These are phyloP conservation scores for Globisporangium heterothallicum DNA, from an alignment of 352 stramenopile genomes.

Conservation along the genomic window DNA sequence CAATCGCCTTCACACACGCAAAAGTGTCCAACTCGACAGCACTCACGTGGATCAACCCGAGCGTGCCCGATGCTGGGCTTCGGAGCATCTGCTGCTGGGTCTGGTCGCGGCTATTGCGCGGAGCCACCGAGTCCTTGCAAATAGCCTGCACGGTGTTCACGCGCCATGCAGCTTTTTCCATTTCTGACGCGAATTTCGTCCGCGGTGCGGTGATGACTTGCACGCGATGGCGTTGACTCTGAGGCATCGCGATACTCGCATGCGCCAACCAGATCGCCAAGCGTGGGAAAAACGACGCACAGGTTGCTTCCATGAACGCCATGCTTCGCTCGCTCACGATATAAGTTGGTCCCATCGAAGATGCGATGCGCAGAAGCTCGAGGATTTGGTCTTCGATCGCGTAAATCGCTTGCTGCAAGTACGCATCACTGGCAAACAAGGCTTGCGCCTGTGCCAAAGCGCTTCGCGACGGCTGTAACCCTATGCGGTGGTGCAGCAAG, in stretches of 20 bases:
- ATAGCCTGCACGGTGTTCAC: conserved; percentile 36
- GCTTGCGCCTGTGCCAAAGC: conserved; percentile 26
- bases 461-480: conserved; percentile 27
- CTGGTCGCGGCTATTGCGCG: conserved; percentile 1
- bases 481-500: conserved; percentile 32
- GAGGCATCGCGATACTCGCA: conserved; percentile 4
- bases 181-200: conserved; percentile 27
- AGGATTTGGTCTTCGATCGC: conserved; percentile 53
- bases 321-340: conserved; percentile 43
- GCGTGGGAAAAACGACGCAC: conserved; percentile 44
- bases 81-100: conserved; percentile 15
- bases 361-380: conserved; percentile 30
- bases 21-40: conserved; percentile 16
- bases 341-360: conserved; percentile 38
- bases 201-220: conserved; percentile 34
- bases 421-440: conserved; percentile 26
- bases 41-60: conserved; percentile 47
- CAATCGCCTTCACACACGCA: conserved; percentile 29
- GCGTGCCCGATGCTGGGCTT: conserved; percentile 20
- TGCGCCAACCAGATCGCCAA: conserved; percentile 31
- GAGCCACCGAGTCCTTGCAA: conserved; percentile 21
- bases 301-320: conserved; percentile 42
- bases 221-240: conserved; percentile 15
- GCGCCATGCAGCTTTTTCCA: conserved; percentile 37
- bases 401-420: conserved; percentile 44